Evolutionary conservation across 1,284 basidiomycete genomes (phyloP).

Genomic region (Ceratobasidium sp.): DNA sequence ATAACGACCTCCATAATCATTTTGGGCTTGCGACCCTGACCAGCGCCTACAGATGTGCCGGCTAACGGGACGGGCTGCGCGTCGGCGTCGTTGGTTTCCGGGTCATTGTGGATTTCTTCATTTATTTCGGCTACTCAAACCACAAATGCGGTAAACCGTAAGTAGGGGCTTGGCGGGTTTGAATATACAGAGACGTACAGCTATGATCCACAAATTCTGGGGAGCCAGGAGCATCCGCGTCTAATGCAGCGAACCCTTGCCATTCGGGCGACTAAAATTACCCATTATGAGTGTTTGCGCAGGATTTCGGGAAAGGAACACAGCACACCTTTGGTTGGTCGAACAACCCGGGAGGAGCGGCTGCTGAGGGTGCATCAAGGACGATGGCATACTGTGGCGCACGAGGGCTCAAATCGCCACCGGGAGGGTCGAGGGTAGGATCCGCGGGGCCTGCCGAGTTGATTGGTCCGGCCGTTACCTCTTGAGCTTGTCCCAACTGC

Average conservation of each 20-base stretch:
- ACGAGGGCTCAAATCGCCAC: not conserved
- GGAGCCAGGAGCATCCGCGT: constrained; percentile 20
- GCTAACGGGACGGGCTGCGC: not conserved
- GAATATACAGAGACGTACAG: constrained; percentile 10
- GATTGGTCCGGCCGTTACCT: not conserved
- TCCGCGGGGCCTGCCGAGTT: not conserved
- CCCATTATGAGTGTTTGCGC: not conserved
- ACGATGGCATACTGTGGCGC: not conserved
- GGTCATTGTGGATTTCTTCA: not conserved
- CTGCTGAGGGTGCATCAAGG: not conserved
- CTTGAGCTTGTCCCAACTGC: not conserved
- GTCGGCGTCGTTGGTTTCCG: not conserved
- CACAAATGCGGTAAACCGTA: not conserved
- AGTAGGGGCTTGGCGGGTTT: not conserved
- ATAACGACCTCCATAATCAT: constrained; percentile 39
- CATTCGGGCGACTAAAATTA: constrained; percentile 15
- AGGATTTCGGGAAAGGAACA: not conserved
- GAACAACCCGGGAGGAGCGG: not conserved
- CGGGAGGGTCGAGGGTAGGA: not conserved
- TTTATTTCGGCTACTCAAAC: not conserved
- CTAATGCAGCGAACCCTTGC: constrained; percentile 26
- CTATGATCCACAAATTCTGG: constrained; percentile 23
- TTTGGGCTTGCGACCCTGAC: constrained; percentile 1
- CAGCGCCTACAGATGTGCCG: not conserved
- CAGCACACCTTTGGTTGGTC: not conserved